Percentiles rank a stretch among this genome's conserved stretches.
These are phyloP conservation scores for Suillus fuscotomentosus DNA, from an alignment of 768 basidiomycete genomes.

Conservation along the genomic window DNA sequence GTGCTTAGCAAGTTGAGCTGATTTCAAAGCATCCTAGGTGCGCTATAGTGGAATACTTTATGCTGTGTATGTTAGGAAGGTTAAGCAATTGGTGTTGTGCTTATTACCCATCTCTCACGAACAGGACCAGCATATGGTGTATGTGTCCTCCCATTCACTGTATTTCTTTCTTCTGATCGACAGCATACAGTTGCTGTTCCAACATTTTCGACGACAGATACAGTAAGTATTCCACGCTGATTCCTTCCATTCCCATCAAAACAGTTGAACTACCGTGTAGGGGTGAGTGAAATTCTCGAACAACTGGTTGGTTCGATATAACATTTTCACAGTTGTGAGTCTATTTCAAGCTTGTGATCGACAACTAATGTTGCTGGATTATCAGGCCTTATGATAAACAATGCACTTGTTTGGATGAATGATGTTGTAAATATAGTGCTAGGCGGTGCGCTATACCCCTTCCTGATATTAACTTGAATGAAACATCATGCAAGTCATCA, in stretches of 20 bases:
- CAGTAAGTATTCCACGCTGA: neutral
- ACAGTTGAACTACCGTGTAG: neutral
- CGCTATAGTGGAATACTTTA: neutral
- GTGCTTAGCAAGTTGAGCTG: neutral
- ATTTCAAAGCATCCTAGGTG: neutral
- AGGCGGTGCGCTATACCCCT: neutral
- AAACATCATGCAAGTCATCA: neutral
- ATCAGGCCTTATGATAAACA: neutral
- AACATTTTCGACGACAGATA: neutral
- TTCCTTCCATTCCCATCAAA: neutral
- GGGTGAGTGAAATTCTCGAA: neutral
- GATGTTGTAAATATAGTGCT: rapidly evolving
- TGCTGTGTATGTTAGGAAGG: neutral
- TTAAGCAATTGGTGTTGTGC: neutral
- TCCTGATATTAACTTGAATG: neutral
- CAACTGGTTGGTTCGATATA: neutral
- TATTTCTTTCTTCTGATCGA: neutral
- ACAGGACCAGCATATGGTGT: neutral
- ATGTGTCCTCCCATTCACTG: neutral
- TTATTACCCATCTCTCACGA: neutral
- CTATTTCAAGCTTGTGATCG: neutral
- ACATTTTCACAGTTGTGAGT: neutral
- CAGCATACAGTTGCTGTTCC: neutral
- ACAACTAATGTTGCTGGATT: neutral
- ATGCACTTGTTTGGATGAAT: neutral